These are phyloP conservation scores for Silene vulgaris DNA, from an alignment of 179 eudicot species.

Conservation along the genomic window DNA sequence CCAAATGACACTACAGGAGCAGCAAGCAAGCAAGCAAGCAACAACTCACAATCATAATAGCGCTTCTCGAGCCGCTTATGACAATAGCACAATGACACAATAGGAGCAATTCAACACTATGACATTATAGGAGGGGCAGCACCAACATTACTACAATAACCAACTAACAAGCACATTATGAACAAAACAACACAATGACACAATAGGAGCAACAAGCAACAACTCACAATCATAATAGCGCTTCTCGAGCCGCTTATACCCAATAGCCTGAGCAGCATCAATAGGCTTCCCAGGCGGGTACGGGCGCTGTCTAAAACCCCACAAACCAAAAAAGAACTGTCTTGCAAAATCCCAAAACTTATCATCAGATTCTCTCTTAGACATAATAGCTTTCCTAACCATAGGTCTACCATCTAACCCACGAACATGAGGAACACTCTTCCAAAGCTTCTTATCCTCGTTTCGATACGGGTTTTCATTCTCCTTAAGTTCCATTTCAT, in stretches of 20 bases:
- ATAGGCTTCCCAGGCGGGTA: constrained; percentile 81
- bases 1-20: no score
- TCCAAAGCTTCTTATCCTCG: constrained; percentile 66
- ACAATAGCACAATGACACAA: no score
- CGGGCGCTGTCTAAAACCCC: constrained; percentile 83
- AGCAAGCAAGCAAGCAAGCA: no score
- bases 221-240: constrained; percentile 86
- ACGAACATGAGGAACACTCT: constrained; percentile 54
- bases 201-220: neutral
- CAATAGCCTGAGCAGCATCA: constrained; percentile 89
- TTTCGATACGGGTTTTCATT: constrained; percentile 49
- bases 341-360: constrained; percentile 85
- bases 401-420: constrained; percentile 90
- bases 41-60: no score
- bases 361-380: constrained; percentile 47
- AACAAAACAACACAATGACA: no score
- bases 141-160: no score
- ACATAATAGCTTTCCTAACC: constrained; percentile 65
- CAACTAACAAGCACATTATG: no score
- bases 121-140: no score
- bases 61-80: no score
- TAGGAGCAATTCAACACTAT: no score
- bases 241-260: constrained; percentile 69
- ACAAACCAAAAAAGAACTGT: constrained; percentile 85
- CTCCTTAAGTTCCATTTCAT: constrained; percentile 56